Conservation (phyloP, 306 rosid species). For the Leucaena leucocephala region DNA sequence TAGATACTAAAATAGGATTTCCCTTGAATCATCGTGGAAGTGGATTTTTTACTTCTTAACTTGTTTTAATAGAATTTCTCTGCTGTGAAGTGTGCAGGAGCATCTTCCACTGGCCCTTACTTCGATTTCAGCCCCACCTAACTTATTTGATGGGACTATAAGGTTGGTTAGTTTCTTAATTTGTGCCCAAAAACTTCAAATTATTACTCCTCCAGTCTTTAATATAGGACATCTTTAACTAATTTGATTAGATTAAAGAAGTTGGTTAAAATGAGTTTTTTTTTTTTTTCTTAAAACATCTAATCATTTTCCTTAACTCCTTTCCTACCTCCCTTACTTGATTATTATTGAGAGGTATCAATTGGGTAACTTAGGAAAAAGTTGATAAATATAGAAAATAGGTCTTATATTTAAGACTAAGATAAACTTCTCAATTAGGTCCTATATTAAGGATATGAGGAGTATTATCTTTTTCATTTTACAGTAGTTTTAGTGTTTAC, state of each 20-base stretch:
- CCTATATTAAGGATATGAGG: too few species aligned
- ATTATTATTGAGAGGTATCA: too few species aligned
- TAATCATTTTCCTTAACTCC: too few species aligned
- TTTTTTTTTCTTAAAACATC: too few species aligned
- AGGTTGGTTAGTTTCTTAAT: conserved; percentile 49
- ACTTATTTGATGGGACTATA: conserved; percentile 79
- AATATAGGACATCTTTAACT: too few species aligned
- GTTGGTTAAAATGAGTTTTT: too few species aligned
- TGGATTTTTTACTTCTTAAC: conserved; percentile 10
- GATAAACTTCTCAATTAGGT: too few species aligned
- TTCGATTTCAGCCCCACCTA: conserved; percentile 75
- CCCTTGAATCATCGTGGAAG: background rate
- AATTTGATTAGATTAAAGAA: too few species aligned
- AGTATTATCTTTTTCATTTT: background rate
- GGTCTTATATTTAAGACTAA: too few species aligned
- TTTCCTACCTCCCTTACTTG: too few species aligned
- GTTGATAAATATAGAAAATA: too few species aligned
- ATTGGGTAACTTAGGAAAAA: too few species aligned
- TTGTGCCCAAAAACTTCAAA: background rate
- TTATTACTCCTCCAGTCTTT: background rate
- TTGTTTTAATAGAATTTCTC: background rate
- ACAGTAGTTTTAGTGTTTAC: background rate
- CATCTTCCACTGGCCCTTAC: conserved; percentile 63
- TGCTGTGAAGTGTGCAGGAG: conserved; percentile 46
- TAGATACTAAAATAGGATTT: background rate